Evolutionary conservation across 176 grass and related monocot genomes (phyloP), one percentile per base, ranked within the genome.

Genomic region (Carex cristatella): DNA sequence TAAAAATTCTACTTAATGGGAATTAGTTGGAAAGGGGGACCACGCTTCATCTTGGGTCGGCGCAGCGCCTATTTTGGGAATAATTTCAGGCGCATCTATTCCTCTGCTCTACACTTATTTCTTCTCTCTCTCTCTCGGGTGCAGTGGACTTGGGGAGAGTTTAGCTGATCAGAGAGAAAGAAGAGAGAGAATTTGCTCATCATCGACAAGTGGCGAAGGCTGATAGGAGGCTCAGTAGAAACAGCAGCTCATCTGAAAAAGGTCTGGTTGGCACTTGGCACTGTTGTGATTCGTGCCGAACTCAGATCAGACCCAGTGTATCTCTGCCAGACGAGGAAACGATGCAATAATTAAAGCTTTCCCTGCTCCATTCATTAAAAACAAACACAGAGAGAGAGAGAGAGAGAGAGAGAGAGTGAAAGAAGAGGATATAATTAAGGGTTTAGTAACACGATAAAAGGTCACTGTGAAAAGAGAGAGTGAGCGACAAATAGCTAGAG

Each of bases 11-110:
- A 93, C 90, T 95, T 91, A 95, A 95, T 99, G 92, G 91, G 83
- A 89, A 91, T 92, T 94, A 92, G 96, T 86, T 94, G 91, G 88
- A 91, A 91, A 90, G 38, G 33, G 48, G 96, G 93, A 99, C 96
- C 93, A 92, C 83, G 66, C 75, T 86, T 86, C 75, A 31, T 79
- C 78, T 85, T 89, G 86, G 87, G 35, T 90, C 84, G 90, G 66
- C 84, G 83, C 87, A 93, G 88, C 86, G 64, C 91, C 93, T 92
- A 85, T 86, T 89, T 84, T 82, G 15, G 86, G 96, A 95, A 92
- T 95, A 93, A 89, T 94, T 91, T 81, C 85, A 87, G 86, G 86
- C 89, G 86, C 86, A 87, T 90, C 86, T 87, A 87, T 90, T 87
- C 89, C 81, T 37, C 40, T n/a, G 5, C 9, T 59, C 15, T 35